Evolutionary conservation across 2,329 filamentous ascomycete genomes (phyloP).

Genomic region (Arachnomyces sp.): DNA sequence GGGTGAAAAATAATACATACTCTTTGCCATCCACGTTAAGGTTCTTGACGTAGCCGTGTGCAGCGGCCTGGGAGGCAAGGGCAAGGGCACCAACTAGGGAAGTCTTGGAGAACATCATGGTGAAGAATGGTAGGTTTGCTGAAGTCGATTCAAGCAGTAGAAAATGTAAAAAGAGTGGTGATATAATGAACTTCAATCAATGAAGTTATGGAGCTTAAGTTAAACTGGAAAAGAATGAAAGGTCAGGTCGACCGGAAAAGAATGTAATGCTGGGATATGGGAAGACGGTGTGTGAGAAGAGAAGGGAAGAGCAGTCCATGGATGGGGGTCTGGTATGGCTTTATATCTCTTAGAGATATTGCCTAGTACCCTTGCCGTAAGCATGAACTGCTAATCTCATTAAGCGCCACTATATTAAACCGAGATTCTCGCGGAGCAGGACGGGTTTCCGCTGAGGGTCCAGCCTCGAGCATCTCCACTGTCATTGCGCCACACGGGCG

Average conservation of each 20-base stretch:
- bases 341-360: not conserved
- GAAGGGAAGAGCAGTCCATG: not conserved
- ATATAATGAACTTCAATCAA: constrained; percentile 4
- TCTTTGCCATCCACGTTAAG: constrained; percentile 29
- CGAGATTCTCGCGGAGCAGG: too few species aligned
- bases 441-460: too few species aligned
- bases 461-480: too few species aligned
- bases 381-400: too few species aligned
- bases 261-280: not conserved
- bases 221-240: constrained; percentile 2
- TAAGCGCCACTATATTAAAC: too few species aligned
- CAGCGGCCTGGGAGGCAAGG: constrained; percentile 30
- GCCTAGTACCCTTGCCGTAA: too few species aligned
- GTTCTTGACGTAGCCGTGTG: constrained; percentile 31
- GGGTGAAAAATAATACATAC: constrained; percentile 12
- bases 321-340: not conserved
- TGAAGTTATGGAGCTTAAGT: not conserved
- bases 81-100: constrained; percentile 13
- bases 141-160: too few species aligned
- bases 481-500: too few species aligned
- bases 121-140: too few species aligned
- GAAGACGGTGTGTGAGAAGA: not conserved
- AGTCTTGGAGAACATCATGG: not conserved
- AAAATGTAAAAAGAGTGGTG: too few species aligned
- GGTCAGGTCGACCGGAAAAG: not conserved